phyloP scores from a whole-genome alignment of 1,139 yeast species.

The Protomyces pachydermus region DNA sequence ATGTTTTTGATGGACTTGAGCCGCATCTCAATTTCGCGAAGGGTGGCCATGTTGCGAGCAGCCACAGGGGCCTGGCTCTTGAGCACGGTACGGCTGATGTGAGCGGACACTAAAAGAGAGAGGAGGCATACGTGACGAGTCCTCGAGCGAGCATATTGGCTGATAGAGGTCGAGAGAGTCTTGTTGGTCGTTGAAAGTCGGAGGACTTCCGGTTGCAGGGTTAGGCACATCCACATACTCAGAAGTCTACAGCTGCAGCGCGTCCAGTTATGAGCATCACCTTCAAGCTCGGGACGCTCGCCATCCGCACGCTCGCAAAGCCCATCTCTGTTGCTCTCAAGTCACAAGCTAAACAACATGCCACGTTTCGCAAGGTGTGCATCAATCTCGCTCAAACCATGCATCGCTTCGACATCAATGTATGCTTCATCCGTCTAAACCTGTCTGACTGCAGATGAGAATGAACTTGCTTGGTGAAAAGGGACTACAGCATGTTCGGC shows the following conservation, averaged over 20 bases:
- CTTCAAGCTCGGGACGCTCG: constrained; percentile 66
- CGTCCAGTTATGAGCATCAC: constrained; percentile 45
- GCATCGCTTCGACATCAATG: constrained; percentile 59
- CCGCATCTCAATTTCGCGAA: constrained; percentile 97
- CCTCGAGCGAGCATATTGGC: constrained; percentile 17
- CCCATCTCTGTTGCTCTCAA: constrained; percentile 73
- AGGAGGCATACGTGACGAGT: constrained; percentile 1
- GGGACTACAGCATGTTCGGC: constrained; percentile 50
- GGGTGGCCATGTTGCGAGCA: constrained; percentile 57
- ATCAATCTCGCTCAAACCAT: constrained; percentile 67
- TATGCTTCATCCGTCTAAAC: background rate
- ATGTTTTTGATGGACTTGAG: constrained; percentile 96
- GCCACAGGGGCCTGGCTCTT: constrained; percentile 12
- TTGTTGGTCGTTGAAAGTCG: background rate
- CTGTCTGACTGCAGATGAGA: constrained; percentile 42
- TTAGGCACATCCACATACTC: background rate
- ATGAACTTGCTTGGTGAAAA: constrained; percentile 57
- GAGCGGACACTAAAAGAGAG: background rate
- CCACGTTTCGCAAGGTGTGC: constrained; percentile 57
- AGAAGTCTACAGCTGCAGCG: background rate
- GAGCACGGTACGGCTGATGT: constrained; percentile 9
- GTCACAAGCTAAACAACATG: constrained; percentile 72
- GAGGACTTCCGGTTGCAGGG: background rate
- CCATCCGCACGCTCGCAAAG: constrained; percentile 72
- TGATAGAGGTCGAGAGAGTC: background rate